Conservation (phyloP, 306 rosid genomes). For the Vigna mungo region DNA sequence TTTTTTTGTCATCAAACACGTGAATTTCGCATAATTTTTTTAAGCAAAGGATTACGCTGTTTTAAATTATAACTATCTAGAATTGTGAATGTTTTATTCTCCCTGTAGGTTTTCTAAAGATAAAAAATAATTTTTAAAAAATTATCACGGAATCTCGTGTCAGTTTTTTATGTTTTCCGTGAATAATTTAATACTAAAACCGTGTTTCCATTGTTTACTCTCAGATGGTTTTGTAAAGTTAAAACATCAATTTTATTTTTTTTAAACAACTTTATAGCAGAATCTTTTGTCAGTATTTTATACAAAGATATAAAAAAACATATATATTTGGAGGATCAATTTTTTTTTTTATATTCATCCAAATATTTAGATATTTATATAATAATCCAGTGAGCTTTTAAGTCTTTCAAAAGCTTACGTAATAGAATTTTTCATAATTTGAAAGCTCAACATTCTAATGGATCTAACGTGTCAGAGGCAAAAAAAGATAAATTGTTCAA, state of each 20-base stretch:
- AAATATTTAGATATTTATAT: neutral
- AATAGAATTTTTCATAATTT: neutral
- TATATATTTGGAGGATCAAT: no score
- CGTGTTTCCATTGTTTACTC: no score
- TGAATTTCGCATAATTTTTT: constrained; percentile 26
- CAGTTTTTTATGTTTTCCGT: no score
- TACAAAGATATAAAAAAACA: no score
- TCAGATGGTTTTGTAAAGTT: neutral
- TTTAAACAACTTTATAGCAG: neutral
- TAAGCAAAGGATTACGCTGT: neutral
- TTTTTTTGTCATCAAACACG: constrained; percentile 44
- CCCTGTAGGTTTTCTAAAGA: no score
- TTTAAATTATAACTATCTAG: neutral
- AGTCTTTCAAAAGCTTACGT: neutral
- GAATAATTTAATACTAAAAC: no score
- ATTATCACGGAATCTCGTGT: no score
- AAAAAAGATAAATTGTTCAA: constrained; percentile 37
- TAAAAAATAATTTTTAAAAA: no score
- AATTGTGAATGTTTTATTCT: neutral
- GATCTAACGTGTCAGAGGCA: constrained; percentile 55
- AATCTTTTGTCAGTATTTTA: neutral
- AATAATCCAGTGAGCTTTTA: neutral
- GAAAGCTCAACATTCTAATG: neutral
- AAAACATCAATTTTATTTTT: neutral
- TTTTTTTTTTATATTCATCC: no score